Conservation (phyloP, 2,329 filamentous ascomycete species). For the Pseudocercospora eumusae region DNA sequence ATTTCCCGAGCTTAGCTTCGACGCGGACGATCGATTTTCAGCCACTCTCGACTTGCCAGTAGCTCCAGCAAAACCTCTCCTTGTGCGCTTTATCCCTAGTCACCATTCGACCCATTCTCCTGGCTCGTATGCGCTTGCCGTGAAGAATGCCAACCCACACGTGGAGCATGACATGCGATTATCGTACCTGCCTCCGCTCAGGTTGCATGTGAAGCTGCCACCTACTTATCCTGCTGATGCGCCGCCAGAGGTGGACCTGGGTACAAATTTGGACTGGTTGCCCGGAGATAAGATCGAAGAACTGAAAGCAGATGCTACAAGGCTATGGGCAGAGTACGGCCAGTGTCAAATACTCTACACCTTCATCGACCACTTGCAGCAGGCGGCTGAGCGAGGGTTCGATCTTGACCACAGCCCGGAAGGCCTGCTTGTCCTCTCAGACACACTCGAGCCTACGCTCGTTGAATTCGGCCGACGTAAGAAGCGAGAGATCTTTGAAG, state of each 20-base stretch:
- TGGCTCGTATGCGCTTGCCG: conserved; percentile 17
- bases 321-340: conserved; percentile 63
- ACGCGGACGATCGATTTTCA: conserved; percentile 49
- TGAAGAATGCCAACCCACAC: conserved; percentile 16
- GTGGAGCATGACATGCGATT: conserved; percentile 49
- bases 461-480: conserved; percentile 77
- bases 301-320: conserved; percentile 51
- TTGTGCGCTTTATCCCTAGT: conserved; percentile 36
- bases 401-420: conserved; percentile 47
- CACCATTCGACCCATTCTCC: background rate
- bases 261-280: conserved; percentile 56
- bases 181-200: conserved; percentile 59
- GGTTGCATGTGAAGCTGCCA: conserved; percentile 55
- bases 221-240: conserved; percentile 57
- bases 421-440: conserved; percentile 51
- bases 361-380: conserved; percentile 63
- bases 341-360: conserved; percentile 58
- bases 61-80: conserved; percentile 55
- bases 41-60: conserved; percentile 60
- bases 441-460: conserved; percentile 64
- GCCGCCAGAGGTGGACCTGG: conserved; percentile 54
- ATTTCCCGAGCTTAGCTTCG: conserved; percentile 60
- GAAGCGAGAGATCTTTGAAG: conserved; percentile 73
- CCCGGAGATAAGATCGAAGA: conserved; percentile 47
- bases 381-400: conserved; percentile 59